Evolutionary conservation across 108 stramenopile genomes (phyloP).

Genomic region (Fragilaria radians): DNA sequence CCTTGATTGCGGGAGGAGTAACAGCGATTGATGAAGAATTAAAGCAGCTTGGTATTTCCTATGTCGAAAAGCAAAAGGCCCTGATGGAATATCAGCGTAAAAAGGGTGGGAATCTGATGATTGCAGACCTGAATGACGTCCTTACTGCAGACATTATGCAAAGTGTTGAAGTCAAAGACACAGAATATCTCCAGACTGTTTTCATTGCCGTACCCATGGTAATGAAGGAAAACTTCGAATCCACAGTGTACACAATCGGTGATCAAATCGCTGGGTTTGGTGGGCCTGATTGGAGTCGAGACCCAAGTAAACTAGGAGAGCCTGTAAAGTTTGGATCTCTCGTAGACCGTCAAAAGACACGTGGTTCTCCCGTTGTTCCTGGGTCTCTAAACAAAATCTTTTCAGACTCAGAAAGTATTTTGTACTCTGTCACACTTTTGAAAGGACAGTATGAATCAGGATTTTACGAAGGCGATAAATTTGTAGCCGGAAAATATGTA

Average conservation of each 20-base stretch:
- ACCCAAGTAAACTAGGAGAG: constrained; percentile 59
- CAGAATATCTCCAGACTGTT: constrained; percentile 87
- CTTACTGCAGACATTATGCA: constrained; percentile 68
- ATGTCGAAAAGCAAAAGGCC: constrained; percentile 74
- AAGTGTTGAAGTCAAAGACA: constrained; percentile 65
- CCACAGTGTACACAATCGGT: constrained; percentile 56
- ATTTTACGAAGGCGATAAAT: constrained; percentile 85
- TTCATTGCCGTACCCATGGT: constrained; percentile 78
- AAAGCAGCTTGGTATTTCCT: constrained; percentile 73
- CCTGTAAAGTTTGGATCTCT: constrained; percentile 60
- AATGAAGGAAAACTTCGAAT: constrained; percentile 57
- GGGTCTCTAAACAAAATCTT: constrained; percentile 71
- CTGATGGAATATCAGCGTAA: constrained; percentile 68
- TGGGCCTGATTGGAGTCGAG: constrained; percentile 82
- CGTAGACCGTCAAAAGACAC: constrained; percentile 70
- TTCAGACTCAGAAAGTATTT: constrained; percentile 68
- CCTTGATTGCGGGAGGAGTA: constrained; percentile 70
- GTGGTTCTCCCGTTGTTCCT: constrained; percentile 92
- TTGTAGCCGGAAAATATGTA: constrained; percentile 72
- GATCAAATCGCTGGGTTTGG: constrained; percentile 81
- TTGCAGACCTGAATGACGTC: constrained; percentile 81
- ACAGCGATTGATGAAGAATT: constrained; percentile 87
- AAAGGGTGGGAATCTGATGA: constrained; percentile 74
- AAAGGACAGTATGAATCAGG: constrained; percentile 90
- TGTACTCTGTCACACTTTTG: constrained; percentile 90